phyloP scores from a whole-genome alignment of 371 early-diverging fungal genomes.

The Amoeboaphelidium protococcarum region DNA sequence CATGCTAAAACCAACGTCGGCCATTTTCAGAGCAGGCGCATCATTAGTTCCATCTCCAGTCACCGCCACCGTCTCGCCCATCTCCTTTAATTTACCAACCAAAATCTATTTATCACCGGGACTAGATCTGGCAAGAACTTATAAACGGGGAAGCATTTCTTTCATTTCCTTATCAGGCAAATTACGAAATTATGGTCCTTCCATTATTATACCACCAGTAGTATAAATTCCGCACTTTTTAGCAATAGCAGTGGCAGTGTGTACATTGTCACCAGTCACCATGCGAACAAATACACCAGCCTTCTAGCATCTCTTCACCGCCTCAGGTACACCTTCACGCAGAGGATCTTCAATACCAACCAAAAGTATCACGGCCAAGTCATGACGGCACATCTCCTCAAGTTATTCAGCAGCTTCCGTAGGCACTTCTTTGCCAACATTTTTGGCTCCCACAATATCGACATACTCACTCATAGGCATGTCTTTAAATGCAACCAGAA shows the following conservation, averaged over 20 bases:
- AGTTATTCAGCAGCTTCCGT: not conserved
- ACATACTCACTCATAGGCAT: conserved; percentile 21
- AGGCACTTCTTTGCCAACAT: conserved; percentile 3
- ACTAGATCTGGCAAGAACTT: conserved; percentile 39
- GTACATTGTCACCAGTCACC: conserved; percentile 55
- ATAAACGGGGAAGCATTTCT: conserved; percentile 24
- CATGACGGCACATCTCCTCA: conserved; percentile 4
- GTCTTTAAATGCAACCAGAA: conserved; percentile 52
- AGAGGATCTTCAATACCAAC: conserved; percentile 50
- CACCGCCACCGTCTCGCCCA: conserved; percentile 11
- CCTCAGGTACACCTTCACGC: conserved; percentile 32
- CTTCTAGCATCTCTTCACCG: conserved; percentile 28
- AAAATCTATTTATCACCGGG: conserved; percentile 48
- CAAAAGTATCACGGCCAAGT: conserved; percentile 23
- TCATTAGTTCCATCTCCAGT: conserved; percentile 64
- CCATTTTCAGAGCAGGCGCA: conserved; percentile 55
- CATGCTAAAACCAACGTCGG: conserved; percentile 23
- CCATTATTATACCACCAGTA: conserved; percentile 35
- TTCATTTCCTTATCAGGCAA: conserved; percentile 21
- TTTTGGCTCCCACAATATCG: conserved; percentile 3
- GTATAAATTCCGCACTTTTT: conserved; percentile 33
- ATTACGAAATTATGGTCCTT: conserved; percentile 31
- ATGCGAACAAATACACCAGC: conserved; percentile 58
- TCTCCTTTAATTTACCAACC: conserved; percentile 26
- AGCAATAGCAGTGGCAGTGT: conserved; percentile 44